Evolutionary conservation across 805 yeast species (phyloP).

Genomic region (Ogataea angusta): DNA sequence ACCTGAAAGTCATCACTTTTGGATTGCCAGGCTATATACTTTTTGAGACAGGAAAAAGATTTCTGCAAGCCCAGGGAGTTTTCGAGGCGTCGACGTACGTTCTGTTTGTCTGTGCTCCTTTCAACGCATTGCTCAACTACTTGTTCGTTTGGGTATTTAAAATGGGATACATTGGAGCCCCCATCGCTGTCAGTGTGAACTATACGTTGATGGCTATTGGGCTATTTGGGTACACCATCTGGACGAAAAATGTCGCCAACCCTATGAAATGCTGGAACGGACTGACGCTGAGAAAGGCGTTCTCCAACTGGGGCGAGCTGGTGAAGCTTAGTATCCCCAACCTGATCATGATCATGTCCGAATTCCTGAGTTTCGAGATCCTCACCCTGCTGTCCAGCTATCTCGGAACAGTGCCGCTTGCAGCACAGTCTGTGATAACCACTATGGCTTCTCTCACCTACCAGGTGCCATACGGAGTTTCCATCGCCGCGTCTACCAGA

Average conservation of each 20-base stretch:
- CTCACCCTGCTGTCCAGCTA: conserved; percentile 66
- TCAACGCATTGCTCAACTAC: conserved; percentile 66
- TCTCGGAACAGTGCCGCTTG: conserved; percentile 59
- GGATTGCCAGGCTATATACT: conserved; percentile 69
- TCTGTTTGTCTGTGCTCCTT: conserved; percentile 66
- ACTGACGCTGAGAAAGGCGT: conserved; percentile 33
- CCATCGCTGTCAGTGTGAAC: conserved; percentile 67
- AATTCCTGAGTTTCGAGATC: conserved; percentile 75
- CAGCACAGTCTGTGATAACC: conserved; percentile 70
- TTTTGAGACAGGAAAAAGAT: conserved; percentile 72
- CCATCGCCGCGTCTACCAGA: conserved; percentile 73
- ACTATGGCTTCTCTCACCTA: conserved; percentile 66
- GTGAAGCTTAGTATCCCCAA: conserved; percentile 68
- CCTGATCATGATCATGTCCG: conserved; percentile 72
- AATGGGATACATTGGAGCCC: conserved; percentile 73
- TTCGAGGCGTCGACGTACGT: conserved; percentile 80
- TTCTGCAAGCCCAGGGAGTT: conserved; percentile 71
- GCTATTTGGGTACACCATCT: conserved; percentile 45
- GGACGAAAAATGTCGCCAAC: conserved; percentile 40
- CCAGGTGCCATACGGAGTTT: conserved; percentile 73
- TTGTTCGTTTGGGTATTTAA: conserved; percentile 67
- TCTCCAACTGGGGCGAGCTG: conserved; percentile 62
- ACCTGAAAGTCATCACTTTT: conserved; percentile 51
- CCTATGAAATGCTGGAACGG: conserved; percentile 38
- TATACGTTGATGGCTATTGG: conserved; percentile 68